phyloP scores from a whole-genome alignment of 805 yeast species.

The Candida dendrica region DNA sequence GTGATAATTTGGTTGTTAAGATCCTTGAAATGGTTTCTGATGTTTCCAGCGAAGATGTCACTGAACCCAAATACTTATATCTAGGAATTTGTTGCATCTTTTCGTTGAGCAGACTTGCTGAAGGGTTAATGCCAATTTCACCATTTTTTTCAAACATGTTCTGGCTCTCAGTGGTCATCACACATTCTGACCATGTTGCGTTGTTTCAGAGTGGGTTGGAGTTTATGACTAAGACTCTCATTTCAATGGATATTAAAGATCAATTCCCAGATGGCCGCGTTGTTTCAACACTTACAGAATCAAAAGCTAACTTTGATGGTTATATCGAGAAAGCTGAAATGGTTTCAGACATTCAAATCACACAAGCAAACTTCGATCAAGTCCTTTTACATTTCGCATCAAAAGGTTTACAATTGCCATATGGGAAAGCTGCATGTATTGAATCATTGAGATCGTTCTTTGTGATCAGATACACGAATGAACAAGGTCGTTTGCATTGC shows the following conservation, averaged over 20 bases:
- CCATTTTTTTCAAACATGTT: constrained; percentile 23
- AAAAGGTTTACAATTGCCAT: constrained; percentile 55
- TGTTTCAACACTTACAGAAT: constrained; percentile 23
- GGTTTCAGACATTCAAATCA: constrained; percentile 30
- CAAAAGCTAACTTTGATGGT: constrained; percentile 28
- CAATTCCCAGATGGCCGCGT: constrained; percentile 18
- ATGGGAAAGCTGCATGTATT: constrained; percentile 42
- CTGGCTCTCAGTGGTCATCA: constrained; percentile 29
- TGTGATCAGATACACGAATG: constrained; percentile 34
- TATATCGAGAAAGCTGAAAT: constrained; percentile 37
- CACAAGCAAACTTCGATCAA: constrained; percentile 41
- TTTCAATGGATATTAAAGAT: constrained; percentile 24
- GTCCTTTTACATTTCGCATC: constrained; percentile 39
- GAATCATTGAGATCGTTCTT: constrained; percentile 37
- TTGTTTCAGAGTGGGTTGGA: constrained; percentile 34
- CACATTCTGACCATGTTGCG: constrained; percentile 26
- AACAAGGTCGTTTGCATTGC: constrained; percentile 8
- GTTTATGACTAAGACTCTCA: constrained; percentile 29
- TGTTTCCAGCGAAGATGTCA: constrained; percentile 23
- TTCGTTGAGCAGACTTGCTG: constrained; percentile 31
- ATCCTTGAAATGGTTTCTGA: constrained; percentile 26
- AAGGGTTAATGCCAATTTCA: constrained; percentile 28
- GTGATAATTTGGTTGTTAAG: constrained; percentile 41
- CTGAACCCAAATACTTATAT: constrained; percentile 16
- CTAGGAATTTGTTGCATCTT: constrained; percentile 29